Evolutionary conservation across 257 asterid species (phyloP).

Genomic region (Avicennia marina): DNA sequence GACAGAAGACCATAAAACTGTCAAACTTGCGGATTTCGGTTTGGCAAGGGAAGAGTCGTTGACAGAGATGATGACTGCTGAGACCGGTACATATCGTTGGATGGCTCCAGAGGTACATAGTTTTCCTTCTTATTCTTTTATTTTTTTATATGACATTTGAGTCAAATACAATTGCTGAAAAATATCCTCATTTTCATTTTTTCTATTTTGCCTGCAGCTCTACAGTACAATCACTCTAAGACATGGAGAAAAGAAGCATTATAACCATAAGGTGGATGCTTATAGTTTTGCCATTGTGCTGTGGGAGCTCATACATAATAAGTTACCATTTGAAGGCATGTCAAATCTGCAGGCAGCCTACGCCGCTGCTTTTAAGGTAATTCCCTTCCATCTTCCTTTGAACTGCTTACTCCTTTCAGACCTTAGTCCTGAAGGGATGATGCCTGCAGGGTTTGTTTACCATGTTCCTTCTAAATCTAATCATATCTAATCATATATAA

Average conservation of each 20-base stretch:
- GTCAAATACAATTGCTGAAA: background rate
- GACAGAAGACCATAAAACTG: slow-evolving; percentile 58
- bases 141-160: too few relatives aligned
- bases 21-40: slow-evolving; percentile 73
- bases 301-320: slow-evolving; percentile 64
- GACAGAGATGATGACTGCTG: slow-evolving; percentile 89
- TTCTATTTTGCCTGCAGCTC: slow-evolving; percentile 35
- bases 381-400: background rate
- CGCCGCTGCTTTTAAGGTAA: slow-evolving; percentile 78
- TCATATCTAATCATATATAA: too few relatives aligned
- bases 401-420: background rate
- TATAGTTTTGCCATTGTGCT: slow-evolving; percentile 68
- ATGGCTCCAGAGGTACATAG: slow-evolving; percentile 63
- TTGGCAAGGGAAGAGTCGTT: slow-evolving; percentile 73
- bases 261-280: slow-evolving; percentile 69
- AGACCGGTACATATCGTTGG: slow-evolving; percentile 84
- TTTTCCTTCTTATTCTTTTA: background rate
- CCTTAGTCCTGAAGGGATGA: background rate
- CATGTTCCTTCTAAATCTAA: too few relatives aligned
- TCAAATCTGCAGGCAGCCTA: slow-evolving; percentile 95
- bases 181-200: background rate
- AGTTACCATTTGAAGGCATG: slow-evolving; percentile 91
- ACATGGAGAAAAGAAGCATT: slow-evolving; percentile 72
- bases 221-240: slow-evolving; percentile 67
- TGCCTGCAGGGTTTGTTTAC: background rate